phyloP scores from a whole-genome alignment of 2,329 filamentous ascomycete species.

The Beauveria sp. region DNA sequence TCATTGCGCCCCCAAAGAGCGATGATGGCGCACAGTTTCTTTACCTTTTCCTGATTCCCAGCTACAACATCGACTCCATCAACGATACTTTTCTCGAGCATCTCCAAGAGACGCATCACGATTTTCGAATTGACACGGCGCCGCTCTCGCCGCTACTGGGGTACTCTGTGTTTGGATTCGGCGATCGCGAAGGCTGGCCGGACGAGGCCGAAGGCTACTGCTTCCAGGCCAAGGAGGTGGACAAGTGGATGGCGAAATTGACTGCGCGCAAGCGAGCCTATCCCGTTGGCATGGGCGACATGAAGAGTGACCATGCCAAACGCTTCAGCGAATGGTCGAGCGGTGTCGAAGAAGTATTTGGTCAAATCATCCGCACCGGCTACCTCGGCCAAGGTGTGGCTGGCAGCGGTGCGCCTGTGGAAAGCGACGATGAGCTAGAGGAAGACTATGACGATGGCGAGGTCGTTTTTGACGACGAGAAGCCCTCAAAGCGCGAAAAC shows the following conservation, averaged over 20 bases:
- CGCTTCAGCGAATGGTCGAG: conserved; percentile 69
- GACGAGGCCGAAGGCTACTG: conserved; percentile 87
- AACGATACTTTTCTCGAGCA: conserved; percentile 83
- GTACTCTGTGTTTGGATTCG: conserved; percentile 91
- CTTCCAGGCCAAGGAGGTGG: conserved; percentile 81
- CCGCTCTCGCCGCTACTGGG: conserved; percentile 70
- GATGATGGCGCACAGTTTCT: conserved; percentile 54
- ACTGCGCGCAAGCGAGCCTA: conserved; percentile 80
- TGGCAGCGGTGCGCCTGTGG: conserved; percentile 74
- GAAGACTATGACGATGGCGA: conserved; percentile 53
- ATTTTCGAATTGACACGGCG: conserved; percentile 90
- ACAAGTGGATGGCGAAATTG: conserved; percentile 96
- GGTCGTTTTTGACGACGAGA: conserved; percentile 34
- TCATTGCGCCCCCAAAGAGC: conserved; percentile 65
- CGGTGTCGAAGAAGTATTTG: conserved; percentile 66
- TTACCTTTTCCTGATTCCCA: conserved; percentile 79
- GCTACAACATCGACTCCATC: conserved; percentile 92
- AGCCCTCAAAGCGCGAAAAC: conserved; percentile 35
- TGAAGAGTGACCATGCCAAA: conserved; percentile 62
- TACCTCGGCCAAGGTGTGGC: conserved; percentile 56
- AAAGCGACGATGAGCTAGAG: conserved; percentile 72
- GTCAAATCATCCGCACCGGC: conserved; percentile 52
- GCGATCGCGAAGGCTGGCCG: conserved; percentile 86
- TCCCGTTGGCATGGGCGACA: conserved; percentile 80
- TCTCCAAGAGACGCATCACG: conserved; percentile 85